These are phyloP conservation scores for Strombidium stylifer DNA, from an alignment of 73 alveolate species.

Conservation along the genomic window DNA sequence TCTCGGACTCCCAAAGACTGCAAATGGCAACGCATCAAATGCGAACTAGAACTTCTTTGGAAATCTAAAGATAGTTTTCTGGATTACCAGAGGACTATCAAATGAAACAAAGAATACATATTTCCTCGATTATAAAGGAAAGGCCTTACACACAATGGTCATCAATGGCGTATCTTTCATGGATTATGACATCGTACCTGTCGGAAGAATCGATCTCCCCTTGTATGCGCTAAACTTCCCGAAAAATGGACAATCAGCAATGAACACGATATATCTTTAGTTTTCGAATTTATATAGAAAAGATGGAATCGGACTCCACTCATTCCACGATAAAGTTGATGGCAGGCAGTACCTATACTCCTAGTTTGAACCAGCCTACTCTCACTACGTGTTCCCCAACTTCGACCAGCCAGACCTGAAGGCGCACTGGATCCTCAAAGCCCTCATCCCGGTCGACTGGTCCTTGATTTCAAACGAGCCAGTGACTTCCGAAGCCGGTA, in stretches of 20 bases:
- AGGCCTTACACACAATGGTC: slow-evolving; percentile 1
- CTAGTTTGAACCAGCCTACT: slow-evolving; percentile 93
- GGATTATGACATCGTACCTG: background rate
- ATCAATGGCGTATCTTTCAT: slow-evolving; percentile 13
- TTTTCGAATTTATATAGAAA: slow-evolving; percentile 51
- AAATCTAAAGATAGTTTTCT: too few species aligned
- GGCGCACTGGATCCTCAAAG: slow-evolving; percentile 75
- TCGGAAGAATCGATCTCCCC: slow-evolving; percentile 20
- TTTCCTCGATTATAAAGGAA: slow-evolving; percentile 18
- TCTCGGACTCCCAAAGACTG: slow-evolving; percentile 31
- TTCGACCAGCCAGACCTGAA: slow-evolving; percentile 97
- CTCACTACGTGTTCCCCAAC: slow-evolving; percentile 94
- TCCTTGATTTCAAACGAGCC: slow-evolving; percentile 56
- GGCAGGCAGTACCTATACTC: slow-evolving; percentile 87
- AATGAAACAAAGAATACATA: background rate
- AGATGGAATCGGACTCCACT: slow-evolving; percentile 92
- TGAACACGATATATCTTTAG: slow-evolving; percentile 35
- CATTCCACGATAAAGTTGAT: slow-evolving; percentile 89
- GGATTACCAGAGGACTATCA: slow-evolving; percentile 9
- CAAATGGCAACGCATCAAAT: too few species aligned
- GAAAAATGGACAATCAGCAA: slow-evolving; percentile 9
- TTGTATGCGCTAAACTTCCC: background rate
- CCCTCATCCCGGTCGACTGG: slow-evolving; percentile 90
- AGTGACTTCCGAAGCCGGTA: slow-evolving; percentile 27
- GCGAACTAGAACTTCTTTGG: too few species aligned